Conservation (phyloP, 352 stramenopile genomes). For the Phytophthora rubi region DNA sequence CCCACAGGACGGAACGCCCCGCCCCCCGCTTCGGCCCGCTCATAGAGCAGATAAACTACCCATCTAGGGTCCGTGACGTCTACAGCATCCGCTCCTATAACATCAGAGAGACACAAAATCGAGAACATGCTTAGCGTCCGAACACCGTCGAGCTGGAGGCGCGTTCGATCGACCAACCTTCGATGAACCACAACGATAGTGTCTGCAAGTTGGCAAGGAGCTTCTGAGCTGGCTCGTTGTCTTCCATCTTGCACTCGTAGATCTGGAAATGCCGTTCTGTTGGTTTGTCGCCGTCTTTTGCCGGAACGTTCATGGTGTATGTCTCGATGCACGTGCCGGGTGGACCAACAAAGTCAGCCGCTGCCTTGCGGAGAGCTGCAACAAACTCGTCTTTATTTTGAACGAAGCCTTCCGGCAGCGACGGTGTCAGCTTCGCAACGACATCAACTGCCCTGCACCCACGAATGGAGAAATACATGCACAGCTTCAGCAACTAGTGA, state of each 20-base stretch:
- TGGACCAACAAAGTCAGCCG: conserved; percentile 43
- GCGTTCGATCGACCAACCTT: conserved; percentile 46
- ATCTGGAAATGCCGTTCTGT: conserved; percentile 60
- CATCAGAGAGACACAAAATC: neutral
- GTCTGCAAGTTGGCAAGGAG: conserved; percentile 77
- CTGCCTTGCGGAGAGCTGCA: conserved; percentile 17
- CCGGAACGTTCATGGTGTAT: conserved; percentile 39
- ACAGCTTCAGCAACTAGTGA: neutral
- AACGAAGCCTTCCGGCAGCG: conserved; percentile 51
- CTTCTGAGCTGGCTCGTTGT: conserved; percentile 59
- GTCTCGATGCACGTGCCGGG: conserved; percentile 47
- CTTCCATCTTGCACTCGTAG: conserved; percentile 65
- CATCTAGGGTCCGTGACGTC: conserved; percentile 79
- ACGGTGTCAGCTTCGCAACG: conserved; percentile 52
- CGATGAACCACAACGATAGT: conserved; percentile 84
- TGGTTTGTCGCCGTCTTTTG: conserved; percentile 2
- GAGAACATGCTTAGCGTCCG: neutral
- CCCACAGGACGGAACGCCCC: conserved; percentile 54
- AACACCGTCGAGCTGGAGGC: neutral
- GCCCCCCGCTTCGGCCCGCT: conserved; percentile 30
- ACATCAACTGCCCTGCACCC: conserved; percentile 55
- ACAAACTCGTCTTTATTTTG: conserved; percentile 54
- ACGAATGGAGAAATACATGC: neutral
- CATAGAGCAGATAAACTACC: conserved; percentile 83
- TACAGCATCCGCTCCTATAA: conserved; percentile 66